Percentiles rank a stretch among this genome's conserved stretches.
Evolutionary conservation across 345 rosid genomes (phyloP).

Genomic region (Boechera divaricarpa): DNA sequence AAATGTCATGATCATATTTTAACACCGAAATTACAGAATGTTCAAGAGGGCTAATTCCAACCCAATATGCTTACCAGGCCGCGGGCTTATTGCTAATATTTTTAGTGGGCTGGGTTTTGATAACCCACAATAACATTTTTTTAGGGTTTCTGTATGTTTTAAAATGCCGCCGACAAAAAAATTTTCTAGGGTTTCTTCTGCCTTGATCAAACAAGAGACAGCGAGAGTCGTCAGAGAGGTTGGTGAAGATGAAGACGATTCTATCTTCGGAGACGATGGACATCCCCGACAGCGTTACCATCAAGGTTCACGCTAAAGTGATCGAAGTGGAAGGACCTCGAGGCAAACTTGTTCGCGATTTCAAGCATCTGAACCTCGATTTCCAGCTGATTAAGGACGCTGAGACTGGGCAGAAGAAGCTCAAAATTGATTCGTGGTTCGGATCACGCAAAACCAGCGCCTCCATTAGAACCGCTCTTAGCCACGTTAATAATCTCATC

Average conservation of each 20-base stretch:
- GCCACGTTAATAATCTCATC: conserved; percentile 52
- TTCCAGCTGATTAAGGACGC: conserved; percentile 53
- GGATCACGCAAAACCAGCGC: conserved; percentile 51
- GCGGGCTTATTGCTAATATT: not conserved
- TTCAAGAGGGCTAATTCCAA: too few relatives aligned
- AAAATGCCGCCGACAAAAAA: not conserved
- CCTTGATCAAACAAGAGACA: not conserved
- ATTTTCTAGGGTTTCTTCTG: not conserved
- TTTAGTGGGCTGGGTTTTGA: not conserved
- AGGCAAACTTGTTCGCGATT: conserved; percentile 50
- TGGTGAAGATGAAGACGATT: conserved; percentile 44
- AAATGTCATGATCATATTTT: too few relatives aligned
- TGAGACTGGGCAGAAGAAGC: conserved; percentile 42
- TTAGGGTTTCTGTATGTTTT: not conserved
- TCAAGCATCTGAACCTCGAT: conserved; percentile 61
- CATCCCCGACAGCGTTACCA: conserved; percentile 59
- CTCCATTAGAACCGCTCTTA: conserved; percentile 51
- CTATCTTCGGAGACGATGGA: conserved; percentile 65
- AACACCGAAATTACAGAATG: too few relatives aligned
- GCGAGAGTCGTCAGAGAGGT: not conserved
- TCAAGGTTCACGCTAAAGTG: conserved; percentile 57
- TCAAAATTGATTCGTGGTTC: conserved; percentile 52
- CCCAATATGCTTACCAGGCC: not conserved
- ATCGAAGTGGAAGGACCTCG: conserved; percentile 50
- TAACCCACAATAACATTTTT: not conserved